A percentile compares a stretch with the other conserved stretches of the same genome.
phyloP scores from a whole-genome alignment of 192 early-diverging fungal species.

The Spinellus fusiger region DNA sequence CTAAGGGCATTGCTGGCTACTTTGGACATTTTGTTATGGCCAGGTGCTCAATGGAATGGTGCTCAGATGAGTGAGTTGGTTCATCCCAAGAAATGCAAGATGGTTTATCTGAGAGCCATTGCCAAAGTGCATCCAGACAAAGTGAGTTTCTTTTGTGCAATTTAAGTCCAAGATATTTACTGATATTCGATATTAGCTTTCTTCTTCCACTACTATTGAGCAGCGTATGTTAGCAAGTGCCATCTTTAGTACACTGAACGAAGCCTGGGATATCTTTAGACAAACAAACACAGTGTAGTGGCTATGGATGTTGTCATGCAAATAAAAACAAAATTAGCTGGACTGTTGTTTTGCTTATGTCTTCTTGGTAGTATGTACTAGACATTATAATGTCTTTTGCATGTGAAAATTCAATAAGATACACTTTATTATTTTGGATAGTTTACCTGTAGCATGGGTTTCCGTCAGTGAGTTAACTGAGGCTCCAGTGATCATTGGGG shows the following conservation, averaged over 20 bases:
- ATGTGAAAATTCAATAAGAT: too few species aligned
- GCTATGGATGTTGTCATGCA: background rate
- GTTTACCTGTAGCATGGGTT: too few species aligned
- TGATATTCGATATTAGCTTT: conserved; percentile 18
- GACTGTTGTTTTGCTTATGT: too few species aligned
- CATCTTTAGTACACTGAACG: conserved; percentile 84
- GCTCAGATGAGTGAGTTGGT: conserved; percentile 84
- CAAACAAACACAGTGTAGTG: conserved; percentile 51
- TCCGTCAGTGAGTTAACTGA: too few species aligned
- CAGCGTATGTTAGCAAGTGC: conserved; percentile 80
- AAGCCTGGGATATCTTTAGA: conserved; percentile 94
- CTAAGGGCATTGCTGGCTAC: conserved; percentile 81
- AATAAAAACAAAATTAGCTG: too few species aligned
- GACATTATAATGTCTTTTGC: too few species aligned
- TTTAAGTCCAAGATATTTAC: conserved; percentile 31
- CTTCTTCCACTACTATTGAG: conserved; percentile 57
- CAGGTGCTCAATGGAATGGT: conserved; percentile 63
- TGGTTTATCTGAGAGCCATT: conserved; percentile 90
- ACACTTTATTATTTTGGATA: too few species aligned
- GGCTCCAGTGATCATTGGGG: too few species aligned
- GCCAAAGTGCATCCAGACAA: conserved; percentile 94
- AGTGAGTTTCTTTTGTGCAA: conserved; percentile 33
- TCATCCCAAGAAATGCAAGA: conserved; percentile 80
- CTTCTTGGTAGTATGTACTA: too few species aligned
- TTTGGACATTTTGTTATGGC: conserved; percentile 73